These are phyloP conservation scores for Xylaria sp. DNA, from an alignment of 2,329 filamentous ascomycete species.

Conservation along the genomic window DNA sequence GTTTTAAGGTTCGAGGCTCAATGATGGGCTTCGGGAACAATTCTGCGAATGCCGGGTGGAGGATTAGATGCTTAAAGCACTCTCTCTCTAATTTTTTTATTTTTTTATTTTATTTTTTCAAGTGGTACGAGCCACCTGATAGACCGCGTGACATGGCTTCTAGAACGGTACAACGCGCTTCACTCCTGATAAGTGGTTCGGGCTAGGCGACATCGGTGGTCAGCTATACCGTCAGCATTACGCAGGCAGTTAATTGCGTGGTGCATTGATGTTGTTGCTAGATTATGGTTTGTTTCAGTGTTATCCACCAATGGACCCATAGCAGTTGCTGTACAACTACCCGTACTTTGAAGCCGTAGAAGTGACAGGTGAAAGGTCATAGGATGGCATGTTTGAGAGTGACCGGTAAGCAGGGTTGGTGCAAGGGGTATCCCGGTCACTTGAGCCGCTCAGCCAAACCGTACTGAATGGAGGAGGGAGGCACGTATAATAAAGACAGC, in stretches of 20 bases:
- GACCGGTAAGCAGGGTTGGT: constrained; percentile 27
- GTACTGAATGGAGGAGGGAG: constrained; percentile 6
- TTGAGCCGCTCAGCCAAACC: constrained; percentile 25
- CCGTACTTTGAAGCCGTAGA: constrained; percentile 17
- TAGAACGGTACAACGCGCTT: constrained; percentile 6
- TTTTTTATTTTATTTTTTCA: too few species aligned
- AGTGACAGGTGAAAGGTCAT: constrained; percentile 7
- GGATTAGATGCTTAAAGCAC: neutral
- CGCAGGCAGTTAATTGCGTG: constrained; percentile 5
- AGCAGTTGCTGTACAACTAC: constrained; percentile 12
- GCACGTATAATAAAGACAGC: neutral
- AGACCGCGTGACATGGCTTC: constrained; percentile 21
- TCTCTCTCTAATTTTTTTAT: too few species aligned
- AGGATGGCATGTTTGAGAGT: constrained; percentile 18
- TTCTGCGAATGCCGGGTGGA: constrained; percentile 13
- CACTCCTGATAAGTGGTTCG: neutral
- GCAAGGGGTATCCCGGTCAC: constrained; percentile 22
- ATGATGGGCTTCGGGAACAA: constrained; percentile 4
- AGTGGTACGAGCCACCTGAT: constrained; percentile 10
- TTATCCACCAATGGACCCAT: constrained; percentile 12
- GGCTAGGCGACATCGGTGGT: constrained; percentile 14
- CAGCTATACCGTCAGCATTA: constrained; percentile 22
- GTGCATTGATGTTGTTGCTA: constrained; percentile 1
- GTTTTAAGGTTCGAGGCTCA: constrained; percentile 6
- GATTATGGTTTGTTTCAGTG: neutral